These are phyloP conservation scores for Westerdykella ornata DNA, from an alignment of 2,329 filamentous ascomycete genomes.

Conservation along the genomic window DNA sequence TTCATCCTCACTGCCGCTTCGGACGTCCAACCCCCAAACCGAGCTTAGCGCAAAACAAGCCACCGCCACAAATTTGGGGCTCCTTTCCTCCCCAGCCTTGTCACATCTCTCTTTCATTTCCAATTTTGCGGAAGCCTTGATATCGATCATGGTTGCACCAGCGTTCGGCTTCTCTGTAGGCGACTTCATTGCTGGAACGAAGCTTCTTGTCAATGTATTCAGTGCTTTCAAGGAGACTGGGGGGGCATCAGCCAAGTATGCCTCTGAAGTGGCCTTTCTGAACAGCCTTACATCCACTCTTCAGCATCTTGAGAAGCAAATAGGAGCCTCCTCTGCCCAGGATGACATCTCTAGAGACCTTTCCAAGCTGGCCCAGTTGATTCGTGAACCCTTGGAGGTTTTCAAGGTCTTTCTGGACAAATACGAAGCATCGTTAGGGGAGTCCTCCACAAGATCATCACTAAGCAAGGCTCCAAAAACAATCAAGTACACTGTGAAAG, in stretches of 20 bases:
- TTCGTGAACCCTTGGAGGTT: neutral
- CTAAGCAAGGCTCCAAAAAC: neutral
- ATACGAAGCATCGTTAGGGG: neutral
- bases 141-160: conserved; percentile 1
- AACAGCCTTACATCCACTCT: conserved; percentile 2
- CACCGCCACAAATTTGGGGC: no score
- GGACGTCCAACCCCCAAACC: no score
- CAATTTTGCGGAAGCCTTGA: no score
- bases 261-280: conserved; percentile 1
- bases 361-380: neutral
- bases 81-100: no score
- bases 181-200: conserved; percentile 2
- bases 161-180: conserved; percentile 2
- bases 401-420: conserved; percentile 3
- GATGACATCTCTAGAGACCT: neutral
- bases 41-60: no score
- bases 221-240: conserved; percentile 2
- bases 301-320: neutral
- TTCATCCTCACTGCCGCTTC: no score
- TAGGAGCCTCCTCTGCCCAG: neutral
- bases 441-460: neutral
- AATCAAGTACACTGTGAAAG: neutral
- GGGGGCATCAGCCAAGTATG: conserved; percentile 1
- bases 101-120: no score
- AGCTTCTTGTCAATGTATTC: neutral